phyloP scores from a whole-genome alignment of 768 basidiomycete species.

The Megacollybia marginata region DNA sequence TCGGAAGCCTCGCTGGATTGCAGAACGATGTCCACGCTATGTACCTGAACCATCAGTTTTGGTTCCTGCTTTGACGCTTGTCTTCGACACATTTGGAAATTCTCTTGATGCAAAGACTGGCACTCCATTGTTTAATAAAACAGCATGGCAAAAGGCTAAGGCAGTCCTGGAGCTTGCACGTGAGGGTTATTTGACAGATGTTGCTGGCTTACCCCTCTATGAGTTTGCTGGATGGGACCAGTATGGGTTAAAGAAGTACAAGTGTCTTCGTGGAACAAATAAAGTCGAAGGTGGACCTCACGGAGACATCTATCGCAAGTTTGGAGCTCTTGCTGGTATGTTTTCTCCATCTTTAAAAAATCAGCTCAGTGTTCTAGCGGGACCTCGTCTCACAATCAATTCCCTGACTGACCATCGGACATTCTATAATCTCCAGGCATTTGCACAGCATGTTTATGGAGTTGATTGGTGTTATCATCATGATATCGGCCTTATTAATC shows the following conservation, averaged over 20 bases:
- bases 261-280: not conserved
- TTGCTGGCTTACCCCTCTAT: not conserved
- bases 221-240: not conserved
- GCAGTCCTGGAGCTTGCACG: not conserved
- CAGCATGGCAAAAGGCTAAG: not conserved
- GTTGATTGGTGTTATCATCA: not conserved
- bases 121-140: not conserved
- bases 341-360: not conserved
- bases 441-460: not conserved
- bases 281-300: not conserved
- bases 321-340: not conserved
- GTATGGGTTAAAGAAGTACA: not conserved
- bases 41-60: not conserved
- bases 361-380: not conserved
- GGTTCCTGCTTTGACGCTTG: not conserved
- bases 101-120: not conserved
- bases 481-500: not conserved
- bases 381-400: not conserved
- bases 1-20: conserved; percentile 10
- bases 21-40: conserved; percentile 4
- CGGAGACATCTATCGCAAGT: not conserved
- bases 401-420: not conserved
- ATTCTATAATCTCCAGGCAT: not conserved
- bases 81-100: not conserved
- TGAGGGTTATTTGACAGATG: not conserved